Conservation (phyloP, 2,329 filamentous ascomycete genomes). For the Sarocladium oryzae region DNA sequence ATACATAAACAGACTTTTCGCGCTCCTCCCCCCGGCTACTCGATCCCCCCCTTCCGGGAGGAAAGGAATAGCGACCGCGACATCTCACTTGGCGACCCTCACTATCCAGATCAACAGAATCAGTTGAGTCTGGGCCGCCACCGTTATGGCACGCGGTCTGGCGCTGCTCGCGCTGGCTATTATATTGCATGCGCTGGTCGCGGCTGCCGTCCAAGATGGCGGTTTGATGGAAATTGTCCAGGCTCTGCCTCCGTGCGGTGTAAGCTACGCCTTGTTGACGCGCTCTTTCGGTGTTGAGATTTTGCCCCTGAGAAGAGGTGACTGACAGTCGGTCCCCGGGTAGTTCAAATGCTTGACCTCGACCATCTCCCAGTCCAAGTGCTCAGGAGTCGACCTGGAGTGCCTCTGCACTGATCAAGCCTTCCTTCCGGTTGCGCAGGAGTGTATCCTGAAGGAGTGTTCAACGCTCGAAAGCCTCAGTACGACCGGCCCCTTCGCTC, state of each 20-base stretch:
- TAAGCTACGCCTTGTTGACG: background rate
- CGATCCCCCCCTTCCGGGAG: too few relatives aligned
- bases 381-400: constrained; percentile 16
- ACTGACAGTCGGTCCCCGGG: background rate
- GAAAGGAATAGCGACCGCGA: too few relatives aligned
- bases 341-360: constrained; percentile 6
- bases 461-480: constrained; percentile 20
- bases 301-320: background rate
- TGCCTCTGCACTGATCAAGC: constrained; percentile 22
- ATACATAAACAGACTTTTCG: too few relatives aligned
- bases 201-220: background rate
- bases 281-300: too few relatives aligned
- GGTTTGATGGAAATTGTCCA: background rate
- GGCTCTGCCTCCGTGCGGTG: constrained; percentile 1
- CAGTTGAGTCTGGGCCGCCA: too few relatives aligned
- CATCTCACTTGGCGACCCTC: too few relatives aligned
- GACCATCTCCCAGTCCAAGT: background rate
- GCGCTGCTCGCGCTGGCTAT: background rate
- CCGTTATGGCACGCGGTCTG: background rate
- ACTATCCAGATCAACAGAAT: too few relatives aligned
- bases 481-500: constrained; percentile 15
- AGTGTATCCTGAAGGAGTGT: constrained; percentile 21
- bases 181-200: background rate
- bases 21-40: too few relatives aligned
- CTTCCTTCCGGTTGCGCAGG: constrained; percentile 14